phyloP scores from a whole-genome alignment of 176 grass and related monocot species.

The Thalia dealbata region DNA sequence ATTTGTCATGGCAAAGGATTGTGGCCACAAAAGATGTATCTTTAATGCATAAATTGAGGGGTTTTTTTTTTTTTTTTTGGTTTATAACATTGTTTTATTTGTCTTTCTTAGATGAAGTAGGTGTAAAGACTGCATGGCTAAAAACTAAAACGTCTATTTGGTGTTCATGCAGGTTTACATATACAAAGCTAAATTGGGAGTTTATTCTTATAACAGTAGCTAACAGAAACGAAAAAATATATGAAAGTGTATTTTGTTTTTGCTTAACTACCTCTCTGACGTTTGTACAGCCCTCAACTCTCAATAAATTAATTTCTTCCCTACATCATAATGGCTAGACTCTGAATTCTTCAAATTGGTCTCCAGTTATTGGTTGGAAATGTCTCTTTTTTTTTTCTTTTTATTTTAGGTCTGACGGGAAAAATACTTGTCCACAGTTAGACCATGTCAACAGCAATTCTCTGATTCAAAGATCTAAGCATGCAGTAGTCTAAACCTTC shows the following conservation, averaged over 20 bases:
- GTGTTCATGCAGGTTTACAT: slow-evolving; percentile 81
- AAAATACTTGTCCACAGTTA: neutral
- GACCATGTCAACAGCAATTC: neutral
- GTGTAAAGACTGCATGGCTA: slow-evolving; percentile 11
- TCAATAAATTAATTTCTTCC: neutral
- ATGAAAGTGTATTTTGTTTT: neutral
- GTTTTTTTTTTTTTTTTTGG: neutral
- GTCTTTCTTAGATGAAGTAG: neutral
- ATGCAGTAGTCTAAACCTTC: neutral
- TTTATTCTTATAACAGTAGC: slow-evolving; percentile 9
- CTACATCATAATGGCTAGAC: neutral
- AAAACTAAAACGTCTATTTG: slow-evolving; percentile 67
- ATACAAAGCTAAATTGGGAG: slow-evolving; percentile 85
- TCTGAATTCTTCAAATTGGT: neutral
- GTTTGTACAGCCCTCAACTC: neutral
- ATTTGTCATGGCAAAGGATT: too few relatives aligned
- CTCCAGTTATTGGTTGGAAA: neutral
- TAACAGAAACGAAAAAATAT: neutral
- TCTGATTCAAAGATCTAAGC: neutral
- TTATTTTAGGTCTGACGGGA: too few relatives aligned
- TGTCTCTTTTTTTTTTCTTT: too few relatives aligned
- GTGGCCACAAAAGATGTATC: neutral
- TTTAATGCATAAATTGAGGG: neutral
- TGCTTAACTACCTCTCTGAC: neutral
- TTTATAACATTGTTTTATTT: neutral